phyloP scores from a whole-genome alignment of 2,329 filamentous ascomycete genomes.

The Albifimbria verrucaria region DNA sequence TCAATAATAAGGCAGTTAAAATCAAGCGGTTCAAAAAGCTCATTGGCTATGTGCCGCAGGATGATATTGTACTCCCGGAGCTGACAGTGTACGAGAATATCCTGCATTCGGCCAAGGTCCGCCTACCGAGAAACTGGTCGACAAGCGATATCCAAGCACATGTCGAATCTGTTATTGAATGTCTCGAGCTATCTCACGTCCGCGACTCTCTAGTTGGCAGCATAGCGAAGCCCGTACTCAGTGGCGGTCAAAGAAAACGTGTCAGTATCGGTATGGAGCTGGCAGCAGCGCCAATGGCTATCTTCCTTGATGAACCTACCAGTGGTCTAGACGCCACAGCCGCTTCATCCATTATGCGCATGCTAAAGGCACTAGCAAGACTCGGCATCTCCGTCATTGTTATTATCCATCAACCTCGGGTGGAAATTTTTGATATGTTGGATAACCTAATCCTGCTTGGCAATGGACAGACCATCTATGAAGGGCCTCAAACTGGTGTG shows the following conservation, averaged over 20 bases:
- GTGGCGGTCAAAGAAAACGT: constrained; percentile 55
- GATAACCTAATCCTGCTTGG: constrained; percentile 54
- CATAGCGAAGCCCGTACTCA: constrained; percentile 47
- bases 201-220: constrained; percentile 50
- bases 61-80: constrained; percentile 58
- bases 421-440: constrained; percentile 56
- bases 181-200: constrained; percentile 49
- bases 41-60: constrained; percentile 60
- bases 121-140: constrained; percentile 49
- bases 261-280: constrained; percentile 59
- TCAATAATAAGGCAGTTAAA: constrained; percentile 48
- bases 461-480: constrained; percentile 53
- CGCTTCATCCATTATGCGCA: constrained; percentile 52
- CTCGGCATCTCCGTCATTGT: constrained; percentile 56
- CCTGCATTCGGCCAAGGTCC: constrained; percentile 53
- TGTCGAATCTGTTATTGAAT: constrained; percentile 55
- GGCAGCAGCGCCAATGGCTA: constrained; percentile 52
- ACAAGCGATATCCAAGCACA: constrained; percentile 47
- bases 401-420: constrained; percentile 58
- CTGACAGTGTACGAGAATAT: constrained; percentile 62
- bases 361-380: constrained; percentile 49
- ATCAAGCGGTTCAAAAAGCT: constrained; percentile 54
- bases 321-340: constrained; percentile 53
- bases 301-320: constrained; percentile 53
- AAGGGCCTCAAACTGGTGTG: constrained; percentile 41